These are phyloP conservation scores for Colletotrichum liriopes DNA, from an alignment of 2,329 filamentous ascomycete genomes.

Conservation along the genomic window DNA sequence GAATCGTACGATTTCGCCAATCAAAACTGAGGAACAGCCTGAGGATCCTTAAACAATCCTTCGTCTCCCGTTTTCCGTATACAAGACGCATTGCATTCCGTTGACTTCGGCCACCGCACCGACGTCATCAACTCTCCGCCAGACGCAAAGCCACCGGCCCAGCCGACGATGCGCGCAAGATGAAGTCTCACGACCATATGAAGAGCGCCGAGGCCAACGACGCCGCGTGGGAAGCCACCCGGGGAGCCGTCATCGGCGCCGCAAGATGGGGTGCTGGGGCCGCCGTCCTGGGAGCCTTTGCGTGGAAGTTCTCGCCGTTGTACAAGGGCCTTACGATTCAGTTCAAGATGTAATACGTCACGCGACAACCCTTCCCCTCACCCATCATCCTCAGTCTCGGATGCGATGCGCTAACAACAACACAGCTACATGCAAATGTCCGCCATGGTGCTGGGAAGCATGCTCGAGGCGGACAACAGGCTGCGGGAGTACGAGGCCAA, in stretches of 20 bases:
- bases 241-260: constrained; percentile 77
- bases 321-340: constrained; percentile 82
- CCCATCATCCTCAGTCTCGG: no score
- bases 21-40: constrained; percentile 4
- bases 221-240: constrained; percentile 80
- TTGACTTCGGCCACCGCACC: not conserved
- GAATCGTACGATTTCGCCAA: constrained; percentile 40
- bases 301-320: constrained; percentile 77
- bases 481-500: constrained; percentile 78
- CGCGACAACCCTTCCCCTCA: not conserved
- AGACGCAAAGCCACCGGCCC: constrained; percentile 1
- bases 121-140: constrained; percentile 36
- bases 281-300: constrained; percentile 73
- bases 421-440: constrained; percentile 87
- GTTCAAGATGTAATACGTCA: constrained; percentile 78
- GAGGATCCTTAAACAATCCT: not conserved
- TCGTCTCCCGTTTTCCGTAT: not conserved
- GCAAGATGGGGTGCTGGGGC: constrained; percentile 81
- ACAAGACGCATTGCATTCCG: not conserved
- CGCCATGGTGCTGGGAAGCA: constrained; percentile 85
- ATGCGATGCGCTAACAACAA: constrained; percentile 17
- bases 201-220: constrained; percentile 77
- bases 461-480: constrained; percentile 81
- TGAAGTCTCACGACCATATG: constrained; percentile 71
- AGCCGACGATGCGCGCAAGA: constrained; percentile 45